These are phyloP conservation scores for Pseudocercospora pini-densiflorae DNA, from an alignment of 2,329 filamentous ascomycete species.

Conservation along the genomic window DNA sequence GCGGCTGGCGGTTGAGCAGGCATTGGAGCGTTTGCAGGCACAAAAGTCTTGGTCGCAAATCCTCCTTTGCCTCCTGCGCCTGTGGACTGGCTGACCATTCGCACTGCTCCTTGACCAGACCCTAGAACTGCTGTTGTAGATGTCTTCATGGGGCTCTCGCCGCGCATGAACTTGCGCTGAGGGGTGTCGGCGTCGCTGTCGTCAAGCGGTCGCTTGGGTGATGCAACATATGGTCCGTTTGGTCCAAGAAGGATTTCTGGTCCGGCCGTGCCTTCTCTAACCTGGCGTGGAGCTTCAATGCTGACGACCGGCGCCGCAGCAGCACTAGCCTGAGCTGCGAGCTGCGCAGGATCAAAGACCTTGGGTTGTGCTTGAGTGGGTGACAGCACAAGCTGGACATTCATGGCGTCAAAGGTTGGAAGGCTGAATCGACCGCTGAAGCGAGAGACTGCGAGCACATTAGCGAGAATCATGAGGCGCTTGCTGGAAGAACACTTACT, in stretches of 20 bases:
- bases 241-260: conserved; percentile 38
- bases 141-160: conserved; percentile 91
- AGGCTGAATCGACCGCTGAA: conserved; percentile 78
- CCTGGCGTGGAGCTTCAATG: conserved; percentile 17
- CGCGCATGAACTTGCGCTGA: conserved; percentile 83
- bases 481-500: conserved; percentile 47
- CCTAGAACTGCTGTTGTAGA: conserved; percentile 69
- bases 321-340: conserved; percentile 23
- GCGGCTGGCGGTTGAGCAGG: conserved; percentile 37
- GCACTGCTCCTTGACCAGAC: conserved; percentile 36
- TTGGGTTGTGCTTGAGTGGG: conserved; percentile 72
- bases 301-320: conserved; percentile 26
- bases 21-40: conserved; percentile 49
- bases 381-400: conserved; percentile 81
- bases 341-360: conserved; percentile 15
- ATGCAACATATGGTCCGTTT: conserved; percentile 43
- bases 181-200: conserved; percentile 69
- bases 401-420: conserved; percentile 76
- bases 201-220: conserved; percentile 54
- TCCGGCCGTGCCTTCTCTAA: conserved; percentile 18
- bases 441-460: conserved; percentile 44
- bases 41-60: conserved; percentile 40
- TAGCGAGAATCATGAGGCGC: background rate
- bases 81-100: conserved; percentile 52
- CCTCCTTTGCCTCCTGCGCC: conserved; percentile 33